Evolutionary conservation across 2,329 filamentous ascomycete genomes (phyloP).

Genomic region (Fusarium coicis): DNA sequence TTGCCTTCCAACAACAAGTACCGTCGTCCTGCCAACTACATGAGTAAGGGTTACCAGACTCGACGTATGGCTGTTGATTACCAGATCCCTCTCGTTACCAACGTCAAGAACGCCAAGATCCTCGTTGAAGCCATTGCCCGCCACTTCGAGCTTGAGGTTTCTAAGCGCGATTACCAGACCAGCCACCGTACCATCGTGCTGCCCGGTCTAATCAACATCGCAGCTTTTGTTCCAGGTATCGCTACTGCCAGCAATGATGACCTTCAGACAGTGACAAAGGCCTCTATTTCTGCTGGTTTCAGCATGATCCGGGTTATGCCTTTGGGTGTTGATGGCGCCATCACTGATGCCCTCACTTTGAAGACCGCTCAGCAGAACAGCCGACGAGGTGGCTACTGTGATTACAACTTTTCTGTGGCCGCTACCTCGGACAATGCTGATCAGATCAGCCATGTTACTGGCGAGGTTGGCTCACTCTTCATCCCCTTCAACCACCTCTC

Average conservation of each 20-base stretch:
- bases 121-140: conserved; percentile 93
- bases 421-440: conserved; percentile 79
- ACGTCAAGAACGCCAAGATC: conserved; percentile 99
- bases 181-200: conserved; percentile 82
- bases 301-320: conserved; percentile 85
- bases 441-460: conserved; percentile 77
- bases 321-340: conserved; percentile 75
- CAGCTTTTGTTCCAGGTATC: conserved; percentile 82
- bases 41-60: conserved; percentile 97
- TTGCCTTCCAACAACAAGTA: conserved; percentile 98
- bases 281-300: conserved; percentile 79
- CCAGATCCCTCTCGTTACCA: conserved; percentile 96
- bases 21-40: conserved; percentile 95
- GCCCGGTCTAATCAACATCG: conserved; percentile 80
- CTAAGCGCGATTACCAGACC: conserved; percentile 88
- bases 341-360: conserved; percentile 77
- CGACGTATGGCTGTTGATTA: conserved; percentile 98
- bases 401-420: conserved; percentile 83
- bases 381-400: conserved; percentile 74
- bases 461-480: conserved; percentile 82
- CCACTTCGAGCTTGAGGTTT: conserved; percentile 85
- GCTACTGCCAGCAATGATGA: conserved; percentile 72
- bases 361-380: conserved; percentile 78
- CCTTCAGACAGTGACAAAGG: conserved; percentile 75
- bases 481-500: conserved; percentile 85